phyloP scores from a whole-genome alignment of 352 stramenopile genomes.

The Phytophthora megakarya region DNA sequence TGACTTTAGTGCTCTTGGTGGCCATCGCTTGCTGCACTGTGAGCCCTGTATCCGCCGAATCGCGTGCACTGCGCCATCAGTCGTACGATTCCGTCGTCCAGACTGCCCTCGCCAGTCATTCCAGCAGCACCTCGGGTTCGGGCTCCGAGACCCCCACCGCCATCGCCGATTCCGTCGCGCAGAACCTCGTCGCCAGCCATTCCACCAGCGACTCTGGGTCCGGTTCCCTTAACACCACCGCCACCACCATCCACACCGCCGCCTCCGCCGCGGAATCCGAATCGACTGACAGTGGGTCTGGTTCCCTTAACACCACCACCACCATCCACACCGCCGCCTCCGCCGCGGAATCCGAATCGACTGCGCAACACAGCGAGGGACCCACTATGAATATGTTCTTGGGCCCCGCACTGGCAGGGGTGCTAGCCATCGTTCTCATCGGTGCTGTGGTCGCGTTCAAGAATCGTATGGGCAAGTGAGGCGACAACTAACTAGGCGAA shows the following conservation, averaged over 20 bases:
- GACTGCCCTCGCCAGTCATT: not conserved
- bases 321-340: conserved; percentile 17
- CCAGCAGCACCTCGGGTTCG: not conserved
- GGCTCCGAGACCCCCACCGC: not conserved
- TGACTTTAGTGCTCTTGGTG: conserved; percentile 20
- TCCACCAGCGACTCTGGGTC: conserved; percentile 15
- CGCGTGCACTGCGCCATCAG: conserved; percentile 20
- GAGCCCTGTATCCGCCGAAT: conserved; percentile 17
- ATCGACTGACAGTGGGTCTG: too few species aligned
- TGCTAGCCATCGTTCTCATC: conserved; percentile 61
- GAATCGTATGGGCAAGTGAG: conserved; percentile 38
- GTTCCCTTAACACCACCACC: not conserved
- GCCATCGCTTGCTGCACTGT: conserved; percentile 21
- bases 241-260: conserved; percentile 12
- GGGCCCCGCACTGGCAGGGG: conserved; percentile 47
- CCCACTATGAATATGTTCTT: conserved; percentile 43
- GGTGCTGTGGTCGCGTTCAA: conserved; percentile 62
- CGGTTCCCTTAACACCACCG: not conserved
- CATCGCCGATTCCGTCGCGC: too few species aligned
- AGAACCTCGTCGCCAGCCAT: too few species aligned
- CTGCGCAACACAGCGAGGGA: conserved; percentile 13
- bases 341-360: conserved; percentile 13
- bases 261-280: too few species aligned
- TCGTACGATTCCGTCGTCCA: not conserved
- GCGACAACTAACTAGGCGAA: conserved; percentile 9